Evolutionary conservation across 2,329 filamentous ascomycete genomes (phyloP), one percentile per base, ranked within the genome.

Genomic region (Sporothrix protearum): DNA sequence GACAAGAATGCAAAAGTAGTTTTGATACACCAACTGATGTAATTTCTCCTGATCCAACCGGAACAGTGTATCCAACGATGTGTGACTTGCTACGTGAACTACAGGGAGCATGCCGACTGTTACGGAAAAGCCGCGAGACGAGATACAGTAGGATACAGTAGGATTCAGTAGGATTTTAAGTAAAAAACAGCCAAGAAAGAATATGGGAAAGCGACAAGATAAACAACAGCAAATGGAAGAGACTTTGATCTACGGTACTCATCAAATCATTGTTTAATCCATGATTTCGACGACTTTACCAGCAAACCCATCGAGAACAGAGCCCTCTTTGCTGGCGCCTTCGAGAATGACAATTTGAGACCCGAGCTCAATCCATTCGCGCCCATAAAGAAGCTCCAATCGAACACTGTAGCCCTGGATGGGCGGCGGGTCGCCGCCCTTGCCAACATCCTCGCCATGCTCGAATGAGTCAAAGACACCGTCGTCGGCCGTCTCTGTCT

Each of bases 291-390:
- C 82, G 16, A 94, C 87, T 73, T 82, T 87, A 0, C 92, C 92
- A 42, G 93, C 89, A 78, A 89, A 92, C 0, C 91, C 91, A 73
- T 93, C 91, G 22, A 94, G 79, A 0, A 90, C 90, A 42, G 85
- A 88, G 57, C 85, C 87, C 74, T 90, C 89, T 69, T 88, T 88
- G 57, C 88, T 88, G 19, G 90, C 89, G 2, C 91, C 91, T 74
- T 92, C 91, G 79, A 94, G 84, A 12, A 94, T 82, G 63, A 94
- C 82, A 33, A 93, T 88, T 73, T 87, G 88, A 51, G 90, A 89
- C 2, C 89, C 91, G 67, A 90, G 79, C 79, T 93, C 89, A 68
- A 94, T 86, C 86, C 90, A 94, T 78, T 94, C 92, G 69, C 89
- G 86, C 49, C 86, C 88, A 8, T 87, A 87, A 28, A 93, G 82